Evolutionary conservation across 495 filamentous ascomycete species (phyloP), one percentile per base, ranked within the genome.

Genomic region (Hypoxylon perforatum): DNA sequence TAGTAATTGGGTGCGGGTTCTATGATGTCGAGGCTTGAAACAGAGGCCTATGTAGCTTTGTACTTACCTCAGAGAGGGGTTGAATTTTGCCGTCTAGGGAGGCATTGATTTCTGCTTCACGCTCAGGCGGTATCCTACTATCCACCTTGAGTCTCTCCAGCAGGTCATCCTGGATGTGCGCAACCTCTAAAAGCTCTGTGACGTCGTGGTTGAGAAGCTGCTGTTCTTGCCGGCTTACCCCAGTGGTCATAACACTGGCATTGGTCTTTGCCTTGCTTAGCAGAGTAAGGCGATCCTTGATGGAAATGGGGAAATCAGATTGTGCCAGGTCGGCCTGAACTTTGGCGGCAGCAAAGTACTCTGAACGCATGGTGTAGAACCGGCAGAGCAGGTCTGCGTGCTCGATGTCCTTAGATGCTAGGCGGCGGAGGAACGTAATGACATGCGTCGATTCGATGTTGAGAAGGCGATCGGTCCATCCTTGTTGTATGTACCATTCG

Each of bases 371-470:
- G 7, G 89, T 88, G 74, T 94, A 92, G 78, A 93, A 98, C 46
- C 87, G 84, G 88, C 93, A 99, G 1, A 98, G 85, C n/a, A 99
- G 85, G 71, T 98, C 93, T 1, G 93, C 93, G 62, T 95, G 90
- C 18, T 84, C 81, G 14, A 91, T 80, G 55, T 90, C 86, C 4
- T 87, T 86, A 2, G 77, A 73, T 3, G 91, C 88, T 44, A 90
- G 89, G 47, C 89, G 86, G 63, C 90, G 80, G 2, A 99, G 86
- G 74, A 97, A 99, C n/a, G 85, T 88, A 22, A 94, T 86, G 30
- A 98, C 92, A 69, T 91, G 91, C 0, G 88, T 84, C 11, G 95
- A 97, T 52, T 92, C 81, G 36, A 93, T 90, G 46, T 88, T 87
- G 8, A 99, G 86, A 36, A 99, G 82, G 3, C 92, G 88, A 53